Conservation (phyloP, 1,284 basidiomycete genomes). For the Sporisorium scitamineum region DNA sequence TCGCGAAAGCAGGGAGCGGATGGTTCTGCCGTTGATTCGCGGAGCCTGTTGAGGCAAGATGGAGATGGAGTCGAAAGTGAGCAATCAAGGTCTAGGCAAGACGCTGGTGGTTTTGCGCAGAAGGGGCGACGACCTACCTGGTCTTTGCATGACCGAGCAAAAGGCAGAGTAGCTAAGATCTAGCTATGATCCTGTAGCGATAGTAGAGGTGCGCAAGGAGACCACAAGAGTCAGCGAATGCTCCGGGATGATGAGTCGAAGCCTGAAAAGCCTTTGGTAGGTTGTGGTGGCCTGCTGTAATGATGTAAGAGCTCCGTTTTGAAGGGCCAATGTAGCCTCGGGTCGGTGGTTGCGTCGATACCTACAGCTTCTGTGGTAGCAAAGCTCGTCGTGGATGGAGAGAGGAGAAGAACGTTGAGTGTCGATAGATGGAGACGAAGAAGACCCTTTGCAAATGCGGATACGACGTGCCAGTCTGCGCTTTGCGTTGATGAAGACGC, state of each 20-base stretch:
- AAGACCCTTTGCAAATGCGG: conserved; percentile 11
- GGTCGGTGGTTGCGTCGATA: conserved; percentile 4
- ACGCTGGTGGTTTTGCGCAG: neutral
- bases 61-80: conserved; percentile 5
- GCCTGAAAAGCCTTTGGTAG: neutral
- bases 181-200: conserved; percentile 1
- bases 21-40: conserved; percentile 42
- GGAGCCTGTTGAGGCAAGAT: conserved; percentile 23
- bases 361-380: conserved; percentile 29
- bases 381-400: conserved; percentile 11
- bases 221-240: conserved; percentile 14
- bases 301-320: neutral
- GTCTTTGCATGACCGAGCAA: conserved; percentile 50
- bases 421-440: conserved; percentile 11
- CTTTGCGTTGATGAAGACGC: conserved; percentile 23
- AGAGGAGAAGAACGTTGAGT: neutral
- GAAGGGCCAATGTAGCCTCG: neutral
- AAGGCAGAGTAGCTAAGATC: conserved; percentile 6
- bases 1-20: conserved; percentile 39
- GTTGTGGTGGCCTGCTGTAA: neutral
- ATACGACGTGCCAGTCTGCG: conserved; percentile 35
- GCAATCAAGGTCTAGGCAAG: neutral
- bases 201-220: neutral
- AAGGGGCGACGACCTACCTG: conserved; percentile 23
- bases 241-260: conserved; percentile 9